Evolutionary conservation across 1,284 basidiomycete species (phyloP).

Genomic region (Cutaneotrichosporon sp.): DNA sequence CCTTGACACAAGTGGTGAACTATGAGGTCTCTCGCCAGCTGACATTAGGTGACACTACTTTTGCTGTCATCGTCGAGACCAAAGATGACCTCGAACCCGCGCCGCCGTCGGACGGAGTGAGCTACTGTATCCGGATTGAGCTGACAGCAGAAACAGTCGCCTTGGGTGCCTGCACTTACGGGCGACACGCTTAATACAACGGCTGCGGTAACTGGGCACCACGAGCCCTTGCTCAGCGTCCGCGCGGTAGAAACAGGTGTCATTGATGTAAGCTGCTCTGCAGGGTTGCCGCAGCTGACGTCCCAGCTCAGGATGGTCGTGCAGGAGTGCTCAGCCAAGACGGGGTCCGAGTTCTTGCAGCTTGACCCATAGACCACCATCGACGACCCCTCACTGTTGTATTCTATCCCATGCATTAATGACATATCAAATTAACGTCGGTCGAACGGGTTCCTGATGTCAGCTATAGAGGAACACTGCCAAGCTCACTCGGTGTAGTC

Average conservation of each 20-base stretch:
- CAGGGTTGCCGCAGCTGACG: not conserved
- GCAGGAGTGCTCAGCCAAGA: conserved; percentile 42
- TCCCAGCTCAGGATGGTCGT: conserved; percentile 40
- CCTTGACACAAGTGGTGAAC: conserved; percentile 54
- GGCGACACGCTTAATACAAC: conserved; percentile 23
- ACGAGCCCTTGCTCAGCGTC: conserved; percentile 56
- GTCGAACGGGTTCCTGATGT: conserved; percentile 43
- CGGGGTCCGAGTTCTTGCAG: conserved; percentile 19
- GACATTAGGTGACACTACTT: conserved; percentile 66
- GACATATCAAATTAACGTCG: not conserved
- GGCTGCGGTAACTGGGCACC: conserved; percentile 21
- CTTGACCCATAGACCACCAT: not conserved
- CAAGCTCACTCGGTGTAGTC: conserved; percentile 45
- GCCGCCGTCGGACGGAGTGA: conserved; percentile 48
- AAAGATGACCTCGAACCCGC: conserved; percentile 62
- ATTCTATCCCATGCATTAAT: not conserved
- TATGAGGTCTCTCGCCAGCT: not conserved
- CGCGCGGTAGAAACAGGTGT: conserved; percentile 75
- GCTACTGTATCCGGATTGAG: conserved; percentile 32
- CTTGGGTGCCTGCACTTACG: conserved; percentile 48
- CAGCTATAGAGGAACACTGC: not conserved
- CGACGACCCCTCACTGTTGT: not conserved
- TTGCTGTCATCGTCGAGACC: conserved; percentile 75
- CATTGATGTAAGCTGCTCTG: conserved; percentile 59
- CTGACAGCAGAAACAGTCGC: conserved; percentile 26